Percentiles rank a stretch among this genome's conserved stretches.
These are phyloP conservation scores for Nadsonia fulvescens DNA, from an alignment of 805 yeast genomes.

Conservation along the genomic window DNA sequence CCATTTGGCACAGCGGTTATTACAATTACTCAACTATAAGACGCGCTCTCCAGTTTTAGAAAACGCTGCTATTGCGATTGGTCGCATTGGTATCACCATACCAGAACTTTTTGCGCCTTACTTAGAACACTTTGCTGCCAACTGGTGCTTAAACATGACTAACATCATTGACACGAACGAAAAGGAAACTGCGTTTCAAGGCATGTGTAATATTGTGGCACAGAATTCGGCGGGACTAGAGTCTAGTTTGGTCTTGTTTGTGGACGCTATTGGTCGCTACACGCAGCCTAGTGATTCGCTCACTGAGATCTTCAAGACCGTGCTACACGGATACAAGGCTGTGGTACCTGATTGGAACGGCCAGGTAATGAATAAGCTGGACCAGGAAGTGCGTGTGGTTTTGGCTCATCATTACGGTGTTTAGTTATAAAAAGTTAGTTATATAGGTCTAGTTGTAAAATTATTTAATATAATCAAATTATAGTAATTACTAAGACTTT, in stretches of 20 bases:
- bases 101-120: conserved; percentile 44
- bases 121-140: conserved; percentile 35
- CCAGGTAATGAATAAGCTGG: no score
- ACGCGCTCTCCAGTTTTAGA: conserved; percentile 51
- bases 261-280: conserved; percentile 34
- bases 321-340: conserved; percentile 8
- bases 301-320: conserved; percentile 4
- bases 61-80: conserved; percentile 78
- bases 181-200: conserved; percentile 72
- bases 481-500: no score
- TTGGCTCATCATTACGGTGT: no score
- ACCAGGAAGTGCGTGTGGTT: no score
- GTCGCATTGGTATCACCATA: conserved; percentile 55
- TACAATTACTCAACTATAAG: conserved; percentile 14
- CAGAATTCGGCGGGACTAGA: conserved; percentile 48
- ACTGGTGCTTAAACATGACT: conserved; percentile 58
- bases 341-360: conserved; percentile 12
- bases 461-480: no score
- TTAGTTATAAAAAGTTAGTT: no score
- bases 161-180: conserved; percentile 66
- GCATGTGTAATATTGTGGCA: conserved; percentile 55
- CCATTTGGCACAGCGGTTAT: conserved; percentile 40
- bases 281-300: conserved; percentile 9
- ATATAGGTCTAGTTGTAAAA: no score
- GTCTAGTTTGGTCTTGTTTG: conserved; percentile 30